Evolutionary conservation across 495 filamentous ascomycete species (phyloP).

Genomic region (Aspergillus conjunctus): DNA sequence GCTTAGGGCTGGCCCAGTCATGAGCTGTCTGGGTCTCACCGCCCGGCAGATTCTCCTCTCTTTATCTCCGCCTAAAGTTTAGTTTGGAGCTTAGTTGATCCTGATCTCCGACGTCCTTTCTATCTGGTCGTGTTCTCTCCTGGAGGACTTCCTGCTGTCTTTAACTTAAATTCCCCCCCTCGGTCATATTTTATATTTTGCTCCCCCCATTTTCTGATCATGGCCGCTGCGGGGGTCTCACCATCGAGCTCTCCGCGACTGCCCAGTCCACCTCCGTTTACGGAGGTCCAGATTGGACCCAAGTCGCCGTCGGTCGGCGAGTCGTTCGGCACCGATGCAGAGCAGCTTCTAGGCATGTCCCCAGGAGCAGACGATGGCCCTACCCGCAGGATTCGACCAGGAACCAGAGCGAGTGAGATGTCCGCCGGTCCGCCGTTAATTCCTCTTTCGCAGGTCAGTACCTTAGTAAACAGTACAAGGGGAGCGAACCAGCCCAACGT

Average conservation of each 20-base stretch:
- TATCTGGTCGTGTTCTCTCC: neutral
- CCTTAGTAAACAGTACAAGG: constrained; percentile 24
- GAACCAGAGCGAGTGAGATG: constrained; percentile 89
- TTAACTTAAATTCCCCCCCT: constrained; percentile 30
- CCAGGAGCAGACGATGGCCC: constrained; percentile 63
- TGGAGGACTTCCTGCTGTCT: constrained; percentile 11
- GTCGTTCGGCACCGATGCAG: constrained; percentile 44
- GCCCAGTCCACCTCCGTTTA: constrained; percentile 84
- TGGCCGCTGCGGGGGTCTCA: constrained; percentile 59
- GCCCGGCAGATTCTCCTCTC: constrained; percentile 21
- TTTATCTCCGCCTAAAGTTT: constrained; percentile 28
- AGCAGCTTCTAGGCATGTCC: constrained; percentile 43
- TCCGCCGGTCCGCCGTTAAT: constrained; percentile 85
- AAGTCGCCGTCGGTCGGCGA: constrained; percentile 72
- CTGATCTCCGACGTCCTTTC: neutral
- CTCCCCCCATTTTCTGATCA: constrained; percentile 28
- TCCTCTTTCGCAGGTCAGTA: constrained; percentile 73
- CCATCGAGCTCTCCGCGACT: constrained; percentile 82
- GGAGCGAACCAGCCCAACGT: constrained; percentile 5
- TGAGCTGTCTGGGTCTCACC: constrained; percentile 15
- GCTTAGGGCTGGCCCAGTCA: constrained; percentile 45
- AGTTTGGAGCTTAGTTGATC: constrained; percentile 17
- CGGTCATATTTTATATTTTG: constrained; percentile 15
- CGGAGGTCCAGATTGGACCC: constrained; percentile 86
- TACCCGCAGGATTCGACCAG: constrained; percentile 84